Percentiles rank a stretch among this genome's conserved stretches.
These are phyloP conservation scores for Tarenaya hassleriana DNA, from an alignment of 345 rosid genomes.

Conservation along the genomic window DNA sequence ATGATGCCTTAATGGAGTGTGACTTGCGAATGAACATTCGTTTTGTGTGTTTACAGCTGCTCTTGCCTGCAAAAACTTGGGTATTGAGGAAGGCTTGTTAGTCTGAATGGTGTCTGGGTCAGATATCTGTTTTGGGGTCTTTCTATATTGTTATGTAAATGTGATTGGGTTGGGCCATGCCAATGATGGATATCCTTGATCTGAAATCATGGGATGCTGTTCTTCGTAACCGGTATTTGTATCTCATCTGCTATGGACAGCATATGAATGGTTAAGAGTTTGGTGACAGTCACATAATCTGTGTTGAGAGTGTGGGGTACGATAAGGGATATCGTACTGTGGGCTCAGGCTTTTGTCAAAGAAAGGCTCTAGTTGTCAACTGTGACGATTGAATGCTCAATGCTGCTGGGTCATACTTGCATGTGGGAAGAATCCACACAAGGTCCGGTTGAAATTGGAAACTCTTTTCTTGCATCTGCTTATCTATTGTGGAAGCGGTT, in stretches of 20 bases:
- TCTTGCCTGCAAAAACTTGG: constrained; percentile 67
- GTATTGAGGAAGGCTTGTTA: constrained; percentile 58
- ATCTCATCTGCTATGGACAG: constrained; percentile 11
- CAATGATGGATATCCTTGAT: constrained; percentile 15
- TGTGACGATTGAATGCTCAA: not conserved
- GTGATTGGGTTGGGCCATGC: constrained; percentile 31
- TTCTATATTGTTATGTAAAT: not conserved
- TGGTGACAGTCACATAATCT: not conserved
- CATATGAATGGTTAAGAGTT: constrained; percentile 1
- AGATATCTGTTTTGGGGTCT: constrained; percentile 33
- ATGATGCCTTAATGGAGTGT: constrained; percentile 19
- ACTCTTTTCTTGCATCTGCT: too few species aligned
- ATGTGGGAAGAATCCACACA: not conserved
- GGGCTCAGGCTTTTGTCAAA: not conserved
- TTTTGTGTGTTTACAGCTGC: constrained; percentile 55
- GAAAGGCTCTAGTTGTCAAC: not conserved
- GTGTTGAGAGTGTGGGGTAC: not conserved
- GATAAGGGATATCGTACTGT: too few species aligned
- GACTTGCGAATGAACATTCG: constrained; percentile 33
- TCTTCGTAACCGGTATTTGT: constrained; percentile 17
- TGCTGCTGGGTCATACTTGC: not conserved
- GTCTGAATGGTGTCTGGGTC: constrained; percentile 40
- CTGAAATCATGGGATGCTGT: constrained; percentile 15
- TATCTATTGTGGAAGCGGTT: too few species aligned
- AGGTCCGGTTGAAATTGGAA: too few species aligned